Percentiles rank a stretch among this genome's conserved stretches.
Evolutionary conservation across 371 early-diverging fungal genomes (phyloP).

Genomic region (Pancytospora philotis): DNA sequence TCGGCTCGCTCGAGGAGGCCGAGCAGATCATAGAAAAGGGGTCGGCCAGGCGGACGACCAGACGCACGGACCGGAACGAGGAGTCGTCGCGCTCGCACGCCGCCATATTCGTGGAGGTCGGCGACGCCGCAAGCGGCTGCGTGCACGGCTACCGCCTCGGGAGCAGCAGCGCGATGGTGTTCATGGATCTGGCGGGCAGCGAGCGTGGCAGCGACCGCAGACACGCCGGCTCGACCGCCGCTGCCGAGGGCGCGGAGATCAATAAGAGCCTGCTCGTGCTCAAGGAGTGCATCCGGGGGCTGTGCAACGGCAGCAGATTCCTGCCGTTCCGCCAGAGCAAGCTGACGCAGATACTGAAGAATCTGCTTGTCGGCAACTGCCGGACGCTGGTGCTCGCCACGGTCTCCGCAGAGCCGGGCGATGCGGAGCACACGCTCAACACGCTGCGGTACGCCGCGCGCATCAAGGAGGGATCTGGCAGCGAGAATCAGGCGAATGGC

Average conservation of each 20-base stretch:
- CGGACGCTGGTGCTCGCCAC: conserved; percentile 91
- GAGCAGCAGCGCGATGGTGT: conserved; percentile 60
- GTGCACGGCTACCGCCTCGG: conserved; percentile 57
- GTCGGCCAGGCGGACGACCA: conserved; percentile 60
- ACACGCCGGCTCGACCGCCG: conserved; percentile 72
- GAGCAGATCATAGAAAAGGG: conserved; percentile 80
- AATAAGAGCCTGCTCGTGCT: conserved; percentile 87
- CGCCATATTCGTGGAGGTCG: conserved; percentile 60
- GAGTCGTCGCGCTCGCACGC: conserved; percentile 93
- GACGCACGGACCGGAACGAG: conserved; percentile 80
- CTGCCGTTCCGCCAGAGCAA: conserved; percentile 90
- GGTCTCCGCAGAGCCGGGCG: conserved; percentile 73
- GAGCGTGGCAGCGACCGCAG: conserved; percentile 93
- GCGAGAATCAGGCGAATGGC: no score
- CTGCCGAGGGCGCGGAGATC: conserved; percentile 91
- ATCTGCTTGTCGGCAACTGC: conserved; percentile 87
- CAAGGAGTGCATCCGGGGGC: conserved; percentile 87
- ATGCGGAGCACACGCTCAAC: conserved; percentile 88
- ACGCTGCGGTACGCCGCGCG: conserved; percentile 80
- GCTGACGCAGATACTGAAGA: conserved; percentile 85
- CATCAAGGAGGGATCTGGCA: conserved; percentile 31
- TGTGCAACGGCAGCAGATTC: conserved; percentile 78
- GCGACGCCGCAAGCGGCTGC: background rate
- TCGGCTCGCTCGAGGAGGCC: conserved; percentile 66
- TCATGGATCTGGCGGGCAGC: conserved; percentile 93